phyloP scores from a whole-genome alignment of 208 protist species.

The Leishmania arabica region DNA sequence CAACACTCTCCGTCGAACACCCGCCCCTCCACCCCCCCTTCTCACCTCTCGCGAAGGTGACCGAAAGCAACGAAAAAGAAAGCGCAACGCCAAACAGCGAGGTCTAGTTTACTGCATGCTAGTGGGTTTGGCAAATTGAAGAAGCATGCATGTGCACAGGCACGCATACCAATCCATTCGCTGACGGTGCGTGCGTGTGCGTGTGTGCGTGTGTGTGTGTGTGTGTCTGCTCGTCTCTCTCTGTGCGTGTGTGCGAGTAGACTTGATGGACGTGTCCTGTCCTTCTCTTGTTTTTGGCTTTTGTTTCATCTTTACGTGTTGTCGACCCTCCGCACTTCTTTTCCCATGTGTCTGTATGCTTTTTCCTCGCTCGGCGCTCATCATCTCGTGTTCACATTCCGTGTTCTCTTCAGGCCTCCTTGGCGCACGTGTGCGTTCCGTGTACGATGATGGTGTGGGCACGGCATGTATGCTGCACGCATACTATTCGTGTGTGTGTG shows the following conservation, averaged over 20 bases:
- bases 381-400: neutral
- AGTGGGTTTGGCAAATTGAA: neutral
- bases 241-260: neutral
- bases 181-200: neutral
- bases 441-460: neutral
- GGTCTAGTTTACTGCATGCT: neutral
- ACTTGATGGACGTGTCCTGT: neutral
- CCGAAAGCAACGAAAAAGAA: neutral
- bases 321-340: neutral
- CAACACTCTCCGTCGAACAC: no score
- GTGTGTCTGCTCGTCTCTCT: neutral
- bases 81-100: neutral
- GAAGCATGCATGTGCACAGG: no score
- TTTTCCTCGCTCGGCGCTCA: neutral
- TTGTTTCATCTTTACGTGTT: neutral
- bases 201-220: neutral
- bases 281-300: neutral
- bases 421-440: neutral
- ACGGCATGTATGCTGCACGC: neutral
- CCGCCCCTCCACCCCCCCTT: neutral
- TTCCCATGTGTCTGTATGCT: neutral
- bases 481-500: neutral
- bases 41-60: neutral
- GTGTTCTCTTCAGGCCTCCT: neutral
- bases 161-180: neutral